Evolutionary conservation across 331 rosid genomes (phyloP).

Genomic region (Saraca asoca): DNA sequence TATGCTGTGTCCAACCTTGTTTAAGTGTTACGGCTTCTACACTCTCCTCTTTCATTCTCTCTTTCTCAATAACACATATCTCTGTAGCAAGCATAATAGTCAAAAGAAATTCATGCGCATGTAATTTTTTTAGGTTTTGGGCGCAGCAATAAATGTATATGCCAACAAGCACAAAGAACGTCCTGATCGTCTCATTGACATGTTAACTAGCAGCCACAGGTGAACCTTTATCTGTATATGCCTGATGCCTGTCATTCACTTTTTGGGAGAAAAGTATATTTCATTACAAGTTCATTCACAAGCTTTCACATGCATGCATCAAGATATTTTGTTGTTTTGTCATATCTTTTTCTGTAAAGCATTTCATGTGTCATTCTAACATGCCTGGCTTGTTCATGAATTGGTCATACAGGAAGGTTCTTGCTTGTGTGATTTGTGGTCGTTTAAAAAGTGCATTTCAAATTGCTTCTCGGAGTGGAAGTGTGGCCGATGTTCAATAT

Average conservation of each 20-base stretch:
- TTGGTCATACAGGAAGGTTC: conserved; percentile 80
- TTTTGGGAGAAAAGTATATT: background rate
- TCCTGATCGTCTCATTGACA: conserved; percentile 96
- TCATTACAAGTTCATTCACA: background rate
- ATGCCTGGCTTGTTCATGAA: conserved; percentile 26
- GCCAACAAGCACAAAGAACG: conserved; percentile 99
- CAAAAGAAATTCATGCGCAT: conserved; percentile 18
- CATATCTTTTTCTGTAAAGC: background rate
- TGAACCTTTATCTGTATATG: conserved; percentile 32
- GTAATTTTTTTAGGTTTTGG: conserved; percentile 69
- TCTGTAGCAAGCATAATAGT: conserved; percentile 6
- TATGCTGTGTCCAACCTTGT: too few relatives aligned
- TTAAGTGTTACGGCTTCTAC: too few relatives aligned
- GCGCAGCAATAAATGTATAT: conserved; percentile 94
- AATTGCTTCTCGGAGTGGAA: conserved; percentile 97
- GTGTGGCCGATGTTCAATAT: conserved; percentile 98
- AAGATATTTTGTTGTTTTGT: conserved; percentile 8
- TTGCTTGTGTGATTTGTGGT: conserved; percentile 99
- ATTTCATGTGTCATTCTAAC: conserved; percentile 20
- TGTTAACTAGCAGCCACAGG: conserved; percentile 99
- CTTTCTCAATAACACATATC: too few relatives aligned
- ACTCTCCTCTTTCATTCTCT: too few relatives aligned
- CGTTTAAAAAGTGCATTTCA: conserved; percentile 99
- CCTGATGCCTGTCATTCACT: background rate
- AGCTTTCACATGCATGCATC: background rate